phyloP scores from a whole-genome alignment of 345 rosid species.

The Fremontodendron californicum region DNA sequence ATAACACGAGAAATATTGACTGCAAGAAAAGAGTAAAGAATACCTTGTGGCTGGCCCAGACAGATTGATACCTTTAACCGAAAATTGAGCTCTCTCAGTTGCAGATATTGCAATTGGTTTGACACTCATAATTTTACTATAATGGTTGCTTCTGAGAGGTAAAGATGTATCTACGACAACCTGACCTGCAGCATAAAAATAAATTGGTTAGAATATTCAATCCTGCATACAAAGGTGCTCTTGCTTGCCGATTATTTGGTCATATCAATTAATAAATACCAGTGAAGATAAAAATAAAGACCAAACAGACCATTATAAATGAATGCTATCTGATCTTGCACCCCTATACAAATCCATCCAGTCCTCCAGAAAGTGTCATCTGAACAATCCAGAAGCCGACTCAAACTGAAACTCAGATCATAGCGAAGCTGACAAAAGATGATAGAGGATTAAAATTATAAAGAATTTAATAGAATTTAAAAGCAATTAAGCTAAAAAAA shows the following conservation, averaged over 20 bases:
- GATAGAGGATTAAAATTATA: constrained; percentile 10
- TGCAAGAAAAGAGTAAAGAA: constrained; percentile 3
- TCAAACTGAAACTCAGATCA: constrained; percentile 70
- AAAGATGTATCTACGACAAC: constrained; percentile 68
- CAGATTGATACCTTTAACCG: constrained; percentile 75
- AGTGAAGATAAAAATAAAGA: constrained; percentile 4
- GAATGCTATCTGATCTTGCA: constrained; percentile 83
- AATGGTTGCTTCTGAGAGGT: constrained; percentile 51
- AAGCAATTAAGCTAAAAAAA: neutral
- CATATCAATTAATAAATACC: neutral
- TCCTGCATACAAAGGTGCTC: neutral
- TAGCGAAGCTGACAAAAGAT: constrained; percentile 53
- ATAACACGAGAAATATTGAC: constrained; percentile 9
- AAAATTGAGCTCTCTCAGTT: constrained; percentile 53
- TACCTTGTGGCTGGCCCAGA: constrained; percentile 70
- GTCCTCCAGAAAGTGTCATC: constrained; percentile 77
- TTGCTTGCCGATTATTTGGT: constrained; percentile 2
- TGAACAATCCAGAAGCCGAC: constrained; percentile 71
- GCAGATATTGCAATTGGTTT: constrained; percentile 80
- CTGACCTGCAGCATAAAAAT: constrained; percentile 57
- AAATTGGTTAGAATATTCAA: constrained; percentile 17
- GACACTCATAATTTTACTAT: constrained; percentile 58
- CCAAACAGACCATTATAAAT: constrained; percentile 58
- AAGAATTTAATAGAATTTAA: constrained; percentile 2
- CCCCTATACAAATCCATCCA: constrained; percentile 80